Base-by-base conservation (phyloP, 1,139 yeast species). In the Candida pseudoviswanathii region DNA sequence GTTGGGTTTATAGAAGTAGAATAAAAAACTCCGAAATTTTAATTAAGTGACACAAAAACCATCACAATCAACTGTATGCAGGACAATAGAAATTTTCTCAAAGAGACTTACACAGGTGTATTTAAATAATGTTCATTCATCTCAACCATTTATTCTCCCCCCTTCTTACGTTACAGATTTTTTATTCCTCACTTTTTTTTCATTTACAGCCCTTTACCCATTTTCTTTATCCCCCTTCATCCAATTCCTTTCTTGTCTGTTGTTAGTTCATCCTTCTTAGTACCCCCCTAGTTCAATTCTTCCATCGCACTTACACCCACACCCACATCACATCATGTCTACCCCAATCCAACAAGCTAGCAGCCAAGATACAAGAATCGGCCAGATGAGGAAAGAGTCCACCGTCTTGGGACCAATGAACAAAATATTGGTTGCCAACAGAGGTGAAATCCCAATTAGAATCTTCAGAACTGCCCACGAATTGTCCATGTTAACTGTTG, bases 391-490 rank as follows among this genome's bases (percentile, higher is more conserved):
- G 69, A 77, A 84, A 62, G 80, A 81, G 62, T 82, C 87, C 46
- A 73, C 82, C 50, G 81, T 83, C 45, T 68, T 83, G 57, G 86
- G 87, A 44, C 80, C 80, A 58, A 78, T 84, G 73, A 85, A 85
- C 73, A 88, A 88, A 73, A 80, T 88, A 61, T 72, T 87, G 63
- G 98, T 92, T 47, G 98, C 98, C 58, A 92, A 92, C 77, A 83
- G 99, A 73, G 97, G 98, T 61, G 99, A 92, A 71, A 89, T 89
- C 62, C 95, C 94, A 44, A 85, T 87, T 63, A 75, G 95, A 72
- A 86, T 94, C 67, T 95, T 94, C 73, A 83, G 99, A 74, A 87
- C 98, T 33, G 99, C 99, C 53, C 99, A 95, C 73, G 99, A 95
- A 70, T 79, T 94, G 65, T 88, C 96, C 40, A 90, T 95, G 97